A percentile compares a stretch with the other conserved stretches of the same genome.
Evolutionary conservation across 202 grass and related monocot species (phyloP).

Genomic region (Musa balbisiana): DNA sequence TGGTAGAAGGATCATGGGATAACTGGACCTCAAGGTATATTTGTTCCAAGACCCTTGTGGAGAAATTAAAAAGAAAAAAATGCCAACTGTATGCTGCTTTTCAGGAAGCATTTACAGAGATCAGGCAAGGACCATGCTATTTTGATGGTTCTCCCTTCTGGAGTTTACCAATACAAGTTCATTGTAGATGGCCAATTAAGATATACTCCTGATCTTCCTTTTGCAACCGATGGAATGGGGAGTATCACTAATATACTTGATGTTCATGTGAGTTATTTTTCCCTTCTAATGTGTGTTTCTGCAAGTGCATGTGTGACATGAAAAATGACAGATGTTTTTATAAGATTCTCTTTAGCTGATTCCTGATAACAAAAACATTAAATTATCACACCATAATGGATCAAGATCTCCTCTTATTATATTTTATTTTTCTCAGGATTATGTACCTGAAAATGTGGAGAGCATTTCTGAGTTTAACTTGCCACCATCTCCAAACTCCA

Average conservation of each 20-base stretch:
- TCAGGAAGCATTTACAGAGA: constrained; percentile 60
- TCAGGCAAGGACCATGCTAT: constrained; percentile 71
- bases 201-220: constrained; percentile 66
- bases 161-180: constrained; percentile 79
- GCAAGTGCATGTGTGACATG: background rate
- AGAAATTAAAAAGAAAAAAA: background rate
- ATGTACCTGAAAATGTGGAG: constrained; percentile 66
- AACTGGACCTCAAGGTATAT: constrained; percentile 20
- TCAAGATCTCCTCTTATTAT: background rate
- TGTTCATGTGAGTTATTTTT: constrained; percentile 72
- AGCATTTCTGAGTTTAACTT: constrained; percentile 70
- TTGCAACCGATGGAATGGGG: constrained; percentile 50
- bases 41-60: background rate
- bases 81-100: constrained; percentile 11
- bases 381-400: background rate
- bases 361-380: background rate
- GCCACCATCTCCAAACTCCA: constrained; percentile 58
- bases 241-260: constrained; percentile 66
- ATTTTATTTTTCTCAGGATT: constrained; percentile 43
- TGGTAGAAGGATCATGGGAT: constrained; percentile 27
- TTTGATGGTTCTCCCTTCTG: constrained; percentile 70
- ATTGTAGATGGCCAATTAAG: constrained; percentile 59
- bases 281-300: constrained; percentile 11
- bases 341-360: background rate
- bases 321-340: constrained; percentile 1